Evolutionary conservation across 2,329 filamentous ascomycete species (phyloP).

Genomic region (Apiospora marii): DNA sequence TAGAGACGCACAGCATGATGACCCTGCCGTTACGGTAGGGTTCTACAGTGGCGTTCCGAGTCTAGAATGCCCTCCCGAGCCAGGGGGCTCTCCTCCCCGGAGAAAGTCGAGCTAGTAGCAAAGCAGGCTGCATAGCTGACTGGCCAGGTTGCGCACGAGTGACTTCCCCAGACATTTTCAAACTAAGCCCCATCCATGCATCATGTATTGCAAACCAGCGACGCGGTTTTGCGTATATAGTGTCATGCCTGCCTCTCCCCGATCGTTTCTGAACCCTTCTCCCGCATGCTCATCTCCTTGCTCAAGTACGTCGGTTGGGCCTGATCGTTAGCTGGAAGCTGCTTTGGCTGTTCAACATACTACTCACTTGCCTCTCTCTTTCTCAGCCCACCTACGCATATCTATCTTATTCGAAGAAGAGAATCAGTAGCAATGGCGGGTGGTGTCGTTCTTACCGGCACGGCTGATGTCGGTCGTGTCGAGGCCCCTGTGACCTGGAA

Average conservation of each 20-base stretch:
- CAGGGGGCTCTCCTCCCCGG: not conserved
- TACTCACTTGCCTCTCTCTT: slow-evolving; percentile 10
- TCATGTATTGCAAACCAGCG: not conserved
- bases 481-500: slow-evolving; percentile 65
- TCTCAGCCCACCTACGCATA: not conserved
- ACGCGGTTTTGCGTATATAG: slow-evolving; percentile 1
- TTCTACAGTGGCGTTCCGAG: slow-evolving; percentile 5
- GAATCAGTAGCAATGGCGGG: slow-evolving; percentile 38
- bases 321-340: not conserved
- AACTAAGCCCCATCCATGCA: not conserved
- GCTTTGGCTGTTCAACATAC: not conserved
- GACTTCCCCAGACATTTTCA: not conserved
- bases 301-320: not conserved
- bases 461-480: slow-evolving; percentile 60
- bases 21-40: not conserved
- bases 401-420: not conserved
- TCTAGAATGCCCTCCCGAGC: slow-evolving; percentile 14
- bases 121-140: not conserved
- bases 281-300: not conserved
- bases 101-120: not conserved
- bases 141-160: slow-evolving; percentile 3
- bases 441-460: slow-evolving; percentile 44
- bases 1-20: not conserved
- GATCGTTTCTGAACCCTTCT: not conserved
- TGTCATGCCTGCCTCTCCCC: not conserved